A percentile compares a stretch with the other conserved stretches of the same genome.
Conservation (phyloP, 306 rosid genomes). For the Lotus japonicus region DNA sequence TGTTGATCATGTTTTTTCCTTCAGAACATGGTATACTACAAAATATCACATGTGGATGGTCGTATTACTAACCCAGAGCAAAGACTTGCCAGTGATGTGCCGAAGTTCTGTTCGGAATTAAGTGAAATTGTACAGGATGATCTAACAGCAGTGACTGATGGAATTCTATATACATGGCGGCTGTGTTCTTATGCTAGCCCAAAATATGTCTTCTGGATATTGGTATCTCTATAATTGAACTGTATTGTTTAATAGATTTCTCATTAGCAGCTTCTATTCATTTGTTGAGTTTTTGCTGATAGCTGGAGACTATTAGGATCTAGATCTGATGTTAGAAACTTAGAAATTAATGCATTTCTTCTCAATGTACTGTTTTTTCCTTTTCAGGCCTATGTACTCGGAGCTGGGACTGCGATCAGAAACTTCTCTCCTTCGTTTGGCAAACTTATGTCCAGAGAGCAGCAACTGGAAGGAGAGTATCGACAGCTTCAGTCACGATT, state of each 20-base stretch:
- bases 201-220: conserved; percentile 91
- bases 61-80: conserved; percentile 96
- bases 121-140: conserved; percentile 99
- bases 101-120: conserved; percentile 90
- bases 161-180: conserved; percentile 89
- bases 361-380: conserved; percentile 27
- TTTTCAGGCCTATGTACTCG: conserved; percentile 84
- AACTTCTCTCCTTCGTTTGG: conserved; percentile 97
- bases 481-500: conserved; percentile 93
- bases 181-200: conserved; percentile 99
- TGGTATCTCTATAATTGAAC: conserved; percentile 51
- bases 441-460: conserved; percentile 83
- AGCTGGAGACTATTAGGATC: conserved; percentile 11
- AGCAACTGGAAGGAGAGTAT: conserved; percentile 96
- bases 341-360: conserved; percentile 5
- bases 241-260: conserved; percentile 11
- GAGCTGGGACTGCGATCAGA: conserved; percentile 76
- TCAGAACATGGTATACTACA: conserved; percentile 98
- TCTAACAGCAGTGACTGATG: conserved; percentile 86
- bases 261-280: not conserved
- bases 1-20: conserved; percentile 32
- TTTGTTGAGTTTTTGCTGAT: conserved; percentile 15
- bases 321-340: conserved; percentile 13
- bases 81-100: conserved; percentile 93
- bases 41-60: conserved; percentile 92